A percentile compares a stretch with the other conserved stretches of the same genome.
phyloP scores from a whole-genome alignment of 2,329 filamentous ascomycete species.

The Colletotrichum euphorbiae region DNA sequence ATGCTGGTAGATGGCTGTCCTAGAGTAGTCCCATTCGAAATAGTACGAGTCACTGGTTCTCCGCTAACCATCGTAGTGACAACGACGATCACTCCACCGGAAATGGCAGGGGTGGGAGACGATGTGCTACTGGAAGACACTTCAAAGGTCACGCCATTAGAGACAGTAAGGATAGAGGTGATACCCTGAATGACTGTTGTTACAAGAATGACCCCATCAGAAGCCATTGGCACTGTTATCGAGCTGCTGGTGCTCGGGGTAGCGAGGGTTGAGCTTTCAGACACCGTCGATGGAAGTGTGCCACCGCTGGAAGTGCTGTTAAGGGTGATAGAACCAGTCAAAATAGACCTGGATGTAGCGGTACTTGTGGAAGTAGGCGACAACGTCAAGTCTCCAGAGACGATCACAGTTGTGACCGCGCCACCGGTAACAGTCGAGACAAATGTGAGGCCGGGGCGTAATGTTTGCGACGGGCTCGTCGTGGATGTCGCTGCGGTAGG shows the following conservation, averaged over 20 bases:
- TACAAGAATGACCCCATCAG: no score
- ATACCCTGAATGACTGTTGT: no score
- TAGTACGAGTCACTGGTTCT: not conserved
- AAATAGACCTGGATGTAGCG: not conserved
- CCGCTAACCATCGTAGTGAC: conserved; percentile 3
- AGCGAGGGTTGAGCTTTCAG: not conserved
- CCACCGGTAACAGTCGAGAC: conserved; percentile 3
- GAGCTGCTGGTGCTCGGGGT: not conserved
- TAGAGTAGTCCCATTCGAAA: not conserved
- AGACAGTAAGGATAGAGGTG: not conserved
- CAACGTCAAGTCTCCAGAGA: not conserved
- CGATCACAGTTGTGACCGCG: not conserved
- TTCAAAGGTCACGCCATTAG: not conserved
- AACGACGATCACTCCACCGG: not conserved
- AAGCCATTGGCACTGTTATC: no score
- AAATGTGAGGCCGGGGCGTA: not conserved
- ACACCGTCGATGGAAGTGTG: not conserved
- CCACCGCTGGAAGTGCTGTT: conserved; percentile 2
- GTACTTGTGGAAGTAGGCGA: not conserved
- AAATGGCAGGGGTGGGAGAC: not conserved
- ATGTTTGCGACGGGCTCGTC: not conserved
- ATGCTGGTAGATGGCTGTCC: not conserved
- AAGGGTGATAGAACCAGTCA: not conserved
- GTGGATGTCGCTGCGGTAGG: not conserved
- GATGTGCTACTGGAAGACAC: not conserved